phyloP scores from a whole-genome alignment of 2,329 filamentous ascomycete genomes.

The Rhynchosporium agropyri region DNA sequence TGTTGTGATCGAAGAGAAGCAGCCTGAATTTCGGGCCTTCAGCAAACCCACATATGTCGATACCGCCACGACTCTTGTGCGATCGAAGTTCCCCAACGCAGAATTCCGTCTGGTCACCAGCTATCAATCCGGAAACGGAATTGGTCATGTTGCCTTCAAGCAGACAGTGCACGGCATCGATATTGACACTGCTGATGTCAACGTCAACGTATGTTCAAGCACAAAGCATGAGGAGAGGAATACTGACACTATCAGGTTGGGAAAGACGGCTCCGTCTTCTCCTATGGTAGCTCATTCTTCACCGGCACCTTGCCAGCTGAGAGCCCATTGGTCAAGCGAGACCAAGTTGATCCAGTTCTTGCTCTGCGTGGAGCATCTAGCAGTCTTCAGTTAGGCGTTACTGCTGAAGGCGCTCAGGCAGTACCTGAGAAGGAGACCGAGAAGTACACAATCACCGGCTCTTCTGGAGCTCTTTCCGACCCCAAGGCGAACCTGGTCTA shows the following conservation, averaged over 20 bases:
- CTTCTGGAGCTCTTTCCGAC: slow-evolving; percentile 13
- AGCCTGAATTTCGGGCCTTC: slow-evolving; percentile 12
- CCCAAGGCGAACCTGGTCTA: slow-evolving; percentile 15
- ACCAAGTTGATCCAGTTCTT: slow-evolving; percentile 13
- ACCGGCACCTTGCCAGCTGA: slow-evolving; percentile 10
- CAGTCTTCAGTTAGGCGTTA: slow-evolving; percentile 6
- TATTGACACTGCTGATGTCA: slow-evolving; percentile 16
- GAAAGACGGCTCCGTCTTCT: slow-evolving; percentile 10
- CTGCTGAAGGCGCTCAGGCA: not conserved
- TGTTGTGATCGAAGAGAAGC: slow-evolving; percentile 9
- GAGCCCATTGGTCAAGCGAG: slow-evolving; percentile 10
- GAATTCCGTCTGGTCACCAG: slow-evolving; percentile 55
- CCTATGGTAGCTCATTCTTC: slow-evolving; percentile 15
- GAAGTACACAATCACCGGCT: slow-evolving; percentile 16
- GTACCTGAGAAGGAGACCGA: not conserved
- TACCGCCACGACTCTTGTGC: slow-evolving; percentile 50
- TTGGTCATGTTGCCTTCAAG: slow-evolving; percentile 15
- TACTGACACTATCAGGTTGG: slow-evolving; percentile 5
- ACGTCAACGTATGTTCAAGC: slow-evolving; percentile 6
- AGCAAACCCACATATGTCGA: slow-evolving; percentile 43
- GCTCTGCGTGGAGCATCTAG: slow-evolving; percentile 7
- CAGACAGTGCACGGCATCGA: slow-evolving; percentile 19
- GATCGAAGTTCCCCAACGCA: slow-evolving; percentile 43
- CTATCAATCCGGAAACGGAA: slow-evolving; percentile 42
- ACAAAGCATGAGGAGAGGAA: not conserved